Percentiles rank a stretch among this genome's conserved stretches.
These are phyloP conservation scores for Pichia sp. DNA, from an alignment of 1,139 yeast species.

Conservation along the genomic window DNA sequence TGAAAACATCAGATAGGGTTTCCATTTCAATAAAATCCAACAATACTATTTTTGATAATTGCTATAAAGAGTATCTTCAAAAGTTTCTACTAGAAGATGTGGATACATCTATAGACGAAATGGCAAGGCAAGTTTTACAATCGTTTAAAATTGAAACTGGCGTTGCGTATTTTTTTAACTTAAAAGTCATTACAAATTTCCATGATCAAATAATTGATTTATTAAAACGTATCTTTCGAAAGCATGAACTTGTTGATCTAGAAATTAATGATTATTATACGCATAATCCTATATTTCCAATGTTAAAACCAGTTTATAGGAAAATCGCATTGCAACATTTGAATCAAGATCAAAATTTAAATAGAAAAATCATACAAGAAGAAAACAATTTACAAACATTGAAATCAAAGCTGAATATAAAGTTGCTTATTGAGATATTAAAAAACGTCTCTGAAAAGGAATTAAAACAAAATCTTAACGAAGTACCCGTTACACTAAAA, in stretches of 20 bases:
- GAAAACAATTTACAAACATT: no score
- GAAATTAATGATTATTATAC: constrained; percentile 21
- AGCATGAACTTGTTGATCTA: constrained; percentile 10
- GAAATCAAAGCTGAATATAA: neutral
- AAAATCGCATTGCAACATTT: constrained; percentile 13
- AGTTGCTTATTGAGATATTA: constrained; percentile 3
- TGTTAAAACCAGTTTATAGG: constrained; percentile 19
- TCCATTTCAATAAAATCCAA: constrained; percentile 4
- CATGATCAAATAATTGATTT: constrained; percentile 21
- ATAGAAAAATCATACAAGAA: no score
- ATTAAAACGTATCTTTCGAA: constrained; percentile 19
- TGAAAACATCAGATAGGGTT: neutral
- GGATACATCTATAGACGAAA: constrained; percentile 1
- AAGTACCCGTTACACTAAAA: constrained; percentile 17
- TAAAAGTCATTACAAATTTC: constrained; percentile 7
- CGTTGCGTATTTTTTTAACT: constrained; percentile 11
- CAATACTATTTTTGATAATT: constrained; percentile 3
- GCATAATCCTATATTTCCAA: constrained; percentile 24
- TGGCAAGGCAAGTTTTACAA: constrained; percentile 1
- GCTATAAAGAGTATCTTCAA: constrained; percentile 8
- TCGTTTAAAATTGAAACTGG: constrained; percentile 4
- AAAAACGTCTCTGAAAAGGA: constrained; percentile 1
- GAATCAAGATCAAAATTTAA: constrained; percentile 4
- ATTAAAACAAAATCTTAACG: neutral
- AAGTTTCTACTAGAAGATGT: neutral